Evolutionary conservation across 1,284 basidiomycete genomes (phyloP).

Genomic region (Ustilago xerochloae): DNA sequence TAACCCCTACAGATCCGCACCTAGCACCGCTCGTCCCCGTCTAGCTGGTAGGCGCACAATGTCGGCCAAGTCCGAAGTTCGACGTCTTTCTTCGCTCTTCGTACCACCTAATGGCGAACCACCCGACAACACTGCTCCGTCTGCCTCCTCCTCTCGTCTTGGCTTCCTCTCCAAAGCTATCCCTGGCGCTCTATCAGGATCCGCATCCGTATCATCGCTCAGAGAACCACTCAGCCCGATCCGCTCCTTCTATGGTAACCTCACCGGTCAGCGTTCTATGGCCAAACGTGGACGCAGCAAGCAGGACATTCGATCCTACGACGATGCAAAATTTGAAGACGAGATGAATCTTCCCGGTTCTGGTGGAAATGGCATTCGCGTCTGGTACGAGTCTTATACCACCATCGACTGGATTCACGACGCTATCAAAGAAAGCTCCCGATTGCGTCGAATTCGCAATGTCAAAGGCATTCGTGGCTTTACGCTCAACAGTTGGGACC

Average conservation of each 20-base stretch:
- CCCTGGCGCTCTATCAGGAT: slow-evolving; percentile 10
- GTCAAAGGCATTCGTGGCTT: slow-evolving; percentile 74
- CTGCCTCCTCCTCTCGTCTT: slow-evolving; percentile 17
- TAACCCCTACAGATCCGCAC: slow-evolving; percentile 19
- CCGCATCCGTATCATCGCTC: slow-evolving; percentile 28
- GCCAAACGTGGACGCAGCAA: slow-evolving; percentile 22
- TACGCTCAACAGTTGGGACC: slow-evolving; percentile 79
- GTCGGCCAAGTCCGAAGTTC: slow-evolving; percentile 32
- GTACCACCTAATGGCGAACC: slow-evolving; percentile 13
- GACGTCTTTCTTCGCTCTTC: slow-evolving; percentile 43
- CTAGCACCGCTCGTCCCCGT: slow-evolving; percentile 36
- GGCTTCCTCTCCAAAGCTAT: slow-evolving; percentile 20
- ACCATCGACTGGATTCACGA: slow-evolving; percentile 69
- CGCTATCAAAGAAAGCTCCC: slow-evolving; percentile 68
- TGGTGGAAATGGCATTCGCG: slow-evolving; percentile 54
- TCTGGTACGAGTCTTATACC: slow-evolving; percentile 63
- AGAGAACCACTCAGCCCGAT: slow-evolving; percentile 38
- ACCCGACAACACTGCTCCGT: not conserved
- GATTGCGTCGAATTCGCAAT: slow-evolving; percentile 63
- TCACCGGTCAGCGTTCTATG: slow-evolving; percentile 14
- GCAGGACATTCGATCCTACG: slow-evolving; percentile 32
- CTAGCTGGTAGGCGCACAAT: slow-evolving; percentile 33
- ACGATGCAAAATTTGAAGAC: slow-evolving; percentile 47
- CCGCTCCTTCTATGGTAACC: slow-evolving; percentile 33
- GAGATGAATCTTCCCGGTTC: slow-evolving; percentile 42